Conservation (phyloP, 1,284 basidiomycete species). For the Vanrija pseudolonga region DNA sequence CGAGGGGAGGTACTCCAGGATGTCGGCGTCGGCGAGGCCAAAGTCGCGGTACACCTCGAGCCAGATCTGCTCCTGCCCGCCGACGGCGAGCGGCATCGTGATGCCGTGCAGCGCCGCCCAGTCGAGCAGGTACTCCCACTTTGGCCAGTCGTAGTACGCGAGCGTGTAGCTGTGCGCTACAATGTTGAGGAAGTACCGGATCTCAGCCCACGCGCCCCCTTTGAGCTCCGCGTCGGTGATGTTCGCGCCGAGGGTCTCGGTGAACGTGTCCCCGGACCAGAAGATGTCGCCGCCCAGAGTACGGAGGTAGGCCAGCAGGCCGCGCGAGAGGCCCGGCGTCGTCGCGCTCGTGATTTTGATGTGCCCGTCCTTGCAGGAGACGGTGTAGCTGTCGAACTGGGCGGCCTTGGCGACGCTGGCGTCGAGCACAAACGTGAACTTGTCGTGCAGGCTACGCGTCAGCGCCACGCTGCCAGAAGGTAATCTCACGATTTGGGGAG, state of each 20-base stretch:
- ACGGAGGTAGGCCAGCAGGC: constrained; percentile 13
- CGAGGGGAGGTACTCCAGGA: constrained; percentile 47
- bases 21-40: constrained; percentile 49
- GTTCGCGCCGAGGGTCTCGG: not conserved
- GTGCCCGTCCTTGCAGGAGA: constrained; percentile 1
- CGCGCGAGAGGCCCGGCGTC: constrained; percentile 12
- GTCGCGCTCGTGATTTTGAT: constrained; percentile 1
- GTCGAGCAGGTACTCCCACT: constrained; percentile 53
- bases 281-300: constrained; percentile 11
- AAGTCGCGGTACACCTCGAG: constrained; percentile 49
- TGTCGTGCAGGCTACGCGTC: constrained; percentile 1
- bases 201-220: constrained; percentile 23
- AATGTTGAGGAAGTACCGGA: constrained; percentile 45
- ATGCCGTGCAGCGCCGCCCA: constrained; percentile 53
- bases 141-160: constrained; percentile 51
- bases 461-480: not conserved
- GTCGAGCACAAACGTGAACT: constrained; percentile 1
- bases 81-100: constrained; percentile 53
- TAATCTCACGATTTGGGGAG: constrained; percentile 1
- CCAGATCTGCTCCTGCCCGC: constrained; percentile 51
- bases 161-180: constrained; percentile 53
- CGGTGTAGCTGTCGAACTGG: not conserved
- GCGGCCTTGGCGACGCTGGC: not conserved
- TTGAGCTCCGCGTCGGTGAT: not conserved
- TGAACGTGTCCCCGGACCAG: constrained; percentile 16